These are phyloP conservation scores for Pontederia crassipes DNA, from an alignment of 176 grass and related monocot species.

Conservation along the genomic window DNA sequence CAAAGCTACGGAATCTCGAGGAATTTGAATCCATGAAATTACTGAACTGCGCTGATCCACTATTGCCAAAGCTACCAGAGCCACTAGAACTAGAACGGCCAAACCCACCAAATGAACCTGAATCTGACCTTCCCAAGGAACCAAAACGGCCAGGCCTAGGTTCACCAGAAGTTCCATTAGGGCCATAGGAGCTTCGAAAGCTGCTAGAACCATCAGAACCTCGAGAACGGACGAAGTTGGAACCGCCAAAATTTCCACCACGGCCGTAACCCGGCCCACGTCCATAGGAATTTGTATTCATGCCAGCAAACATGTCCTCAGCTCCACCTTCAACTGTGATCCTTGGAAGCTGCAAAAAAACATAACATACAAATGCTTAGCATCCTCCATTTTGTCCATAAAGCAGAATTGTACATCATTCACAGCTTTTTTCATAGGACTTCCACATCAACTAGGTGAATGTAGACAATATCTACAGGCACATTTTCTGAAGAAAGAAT, in stretches of 20 bases:
- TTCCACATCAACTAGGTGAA: no score
- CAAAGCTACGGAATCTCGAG: not conserved
- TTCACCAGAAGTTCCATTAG: not conserved
- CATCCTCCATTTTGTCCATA: no score
- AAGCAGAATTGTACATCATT: no score
- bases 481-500: no score
- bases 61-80: not conserved
- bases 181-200: not conserved
- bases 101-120: not conserved
- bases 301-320: slow-evolving; percentile 56
- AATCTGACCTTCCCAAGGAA: not conserved
- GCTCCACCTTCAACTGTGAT: slow-evolving; percentile 37
- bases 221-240: slow-evolving; percentile 4
- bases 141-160: slow-evolving; percentile 1
- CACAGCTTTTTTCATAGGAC: no score
- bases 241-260: slow-evolving; percentile 13
- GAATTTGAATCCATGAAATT: not conserved
- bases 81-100: not conserved
- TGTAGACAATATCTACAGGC: no score
- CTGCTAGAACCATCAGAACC: not conserved
- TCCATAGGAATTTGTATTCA: slow-evolving; percentile 35
- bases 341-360: slow-evolving; percentile 55
- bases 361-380: not conserved
- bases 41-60: not conserved
- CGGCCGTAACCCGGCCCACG: slow-evolving; percentile 31